Base-by-base conservation (phyloP, 2,329 filamentous ascomycete species). In the Fusarium sp. region DNA sequence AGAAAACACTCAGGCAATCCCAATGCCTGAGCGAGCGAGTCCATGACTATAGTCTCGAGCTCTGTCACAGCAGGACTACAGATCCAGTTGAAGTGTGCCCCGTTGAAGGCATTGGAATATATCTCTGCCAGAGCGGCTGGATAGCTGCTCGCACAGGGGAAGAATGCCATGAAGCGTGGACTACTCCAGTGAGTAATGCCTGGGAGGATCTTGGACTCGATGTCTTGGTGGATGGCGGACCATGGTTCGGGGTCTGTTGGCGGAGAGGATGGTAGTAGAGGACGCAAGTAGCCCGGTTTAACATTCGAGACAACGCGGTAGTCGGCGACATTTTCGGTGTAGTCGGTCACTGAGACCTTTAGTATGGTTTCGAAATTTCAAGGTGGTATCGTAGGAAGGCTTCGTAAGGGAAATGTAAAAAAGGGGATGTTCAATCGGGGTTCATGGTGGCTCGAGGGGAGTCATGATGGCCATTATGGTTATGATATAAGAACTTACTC, bases 41-140 rank as follows among this genome's bases (percentile, higher is more conserved):
- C 95, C 80, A 98, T 87, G 46, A 97, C 92, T 29, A 98, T 88
- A 0, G 95, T 97, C 85, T 98, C 95, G 52, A 98, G 88, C 83
- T 98, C 95, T 0, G 95, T 98, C 23, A 96, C 92, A 11, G 93
- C 94, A 2, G 95, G 95, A 10, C 92, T 94, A 83, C 95, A 98
- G 72, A 98, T 91, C 95, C 95, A 98, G 83, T 98, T 98, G 86
- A 98, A 98, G 42, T 94, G 94, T 3, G 95, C 94, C 21, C 93
- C 93, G 18, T 91, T 96, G 83, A 98, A 95, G 11, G 94, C 92
- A 10, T 93, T 91, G 46, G 91, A 94, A 85, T 97, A 98, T 85
- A 98, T 91, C 83, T 98, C 95, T 25, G 94, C 95, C 16, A 98
- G 87, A 81, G 97, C 95, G 33, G 91, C 89, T 1, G 95, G 94